Conservation (phyloP, 2,329 filamentous ascomycete genomes). For the Leptographium procerum region DNA sequence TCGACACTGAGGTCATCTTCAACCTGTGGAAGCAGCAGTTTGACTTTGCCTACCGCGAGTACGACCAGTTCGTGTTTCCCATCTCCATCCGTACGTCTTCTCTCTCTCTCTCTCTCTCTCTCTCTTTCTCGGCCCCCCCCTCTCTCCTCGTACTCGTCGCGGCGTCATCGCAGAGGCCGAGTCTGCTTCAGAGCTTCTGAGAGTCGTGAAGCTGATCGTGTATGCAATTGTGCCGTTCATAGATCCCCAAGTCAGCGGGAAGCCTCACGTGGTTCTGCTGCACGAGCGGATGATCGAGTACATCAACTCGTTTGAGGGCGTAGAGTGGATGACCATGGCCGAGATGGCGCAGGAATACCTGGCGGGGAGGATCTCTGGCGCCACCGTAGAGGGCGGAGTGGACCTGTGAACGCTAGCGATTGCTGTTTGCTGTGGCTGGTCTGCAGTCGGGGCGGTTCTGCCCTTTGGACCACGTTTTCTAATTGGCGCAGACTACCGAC, state of each 20-base stretch:
- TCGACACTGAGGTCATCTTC: conserved; percentile 43
- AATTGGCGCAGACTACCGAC: neutral
- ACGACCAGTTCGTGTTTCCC: conserved; percentile 66
- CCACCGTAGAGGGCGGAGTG: neutral
- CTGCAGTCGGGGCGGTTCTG: neutral
- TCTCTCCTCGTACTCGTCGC: neutral
- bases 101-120: no score
- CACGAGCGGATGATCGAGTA: conserved; percentile 14
- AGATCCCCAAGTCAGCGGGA: conserved; percentile 58
- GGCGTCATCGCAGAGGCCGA: no score
- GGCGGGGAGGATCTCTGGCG: neutral
- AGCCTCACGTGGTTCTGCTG: conserved; percentile 54
- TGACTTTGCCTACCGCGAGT: conserved; percentile 65
- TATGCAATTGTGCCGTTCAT: neutral
- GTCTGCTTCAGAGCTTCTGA: no score
- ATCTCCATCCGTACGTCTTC: conserved; percentile 48
- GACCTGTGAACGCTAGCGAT: neutral
- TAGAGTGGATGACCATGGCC: conserved; percentile 55
- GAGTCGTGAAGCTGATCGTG: neutral
- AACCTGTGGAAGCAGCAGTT: conserved; percentile 57
- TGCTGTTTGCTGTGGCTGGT: neutral
- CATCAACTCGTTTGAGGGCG: conserved; percentile 19
- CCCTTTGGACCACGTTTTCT: neutral
- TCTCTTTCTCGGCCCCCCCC: no score
- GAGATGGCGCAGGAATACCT: conserved; percentile 3